Percentiles rank a stretch among this genome's conserved stretches.
These are phyloP conservation scores for Exophiala phaeomuriformis DNA, from an alignment of 2,329 filamentous ascomycete species.

Conservation along the genomic window DNA sequence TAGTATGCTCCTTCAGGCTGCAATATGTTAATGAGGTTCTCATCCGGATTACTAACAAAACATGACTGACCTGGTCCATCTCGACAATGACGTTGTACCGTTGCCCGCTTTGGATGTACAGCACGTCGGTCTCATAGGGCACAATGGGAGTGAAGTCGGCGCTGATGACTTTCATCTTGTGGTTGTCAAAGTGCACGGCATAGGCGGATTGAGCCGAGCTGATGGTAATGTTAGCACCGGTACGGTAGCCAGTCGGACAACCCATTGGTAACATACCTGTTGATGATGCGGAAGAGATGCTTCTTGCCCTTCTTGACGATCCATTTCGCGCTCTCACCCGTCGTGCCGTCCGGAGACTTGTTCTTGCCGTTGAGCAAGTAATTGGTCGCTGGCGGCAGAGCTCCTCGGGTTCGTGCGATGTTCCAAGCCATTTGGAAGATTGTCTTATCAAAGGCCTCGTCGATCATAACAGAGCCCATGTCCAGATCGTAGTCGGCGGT, in stretches of 20 bases:
- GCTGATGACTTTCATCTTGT: constrained; percentile 35
- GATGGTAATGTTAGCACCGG: constrained; percentile 3
- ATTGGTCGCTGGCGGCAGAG: constrained; percentile 18
- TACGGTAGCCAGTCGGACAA: neutral
- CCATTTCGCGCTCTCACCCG: constrained; percentile 19
- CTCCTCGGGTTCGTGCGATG: constrained; percentile 18
- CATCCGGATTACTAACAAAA: neutral
- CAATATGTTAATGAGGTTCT: neutral
- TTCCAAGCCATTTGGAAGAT: constrained; percentile 23
- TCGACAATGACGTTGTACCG: constrained; percentile 30
- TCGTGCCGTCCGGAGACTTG: constrained; percentile 18
- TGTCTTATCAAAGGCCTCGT: constrained; percentile 22
- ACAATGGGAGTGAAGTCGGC: constrained; percentile 34
- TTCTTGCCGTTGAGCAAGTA: constrained; percentile 27
- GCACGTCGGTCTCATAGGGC: constrained; percentile 48
- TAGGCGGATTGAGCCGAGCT: constrained; percentile 21
- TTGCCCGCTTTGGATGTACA: constrained; percentile 54
- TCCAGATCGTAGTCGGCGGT: constrained; percentile 26
- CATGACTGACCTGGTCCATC: constrained; percentile 18
- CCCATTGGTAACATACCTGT: constrained; percentile 12
- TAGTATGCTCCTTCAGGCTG: constrained; percentile 23
- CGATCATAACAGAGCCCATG: constrained; percentile 24
- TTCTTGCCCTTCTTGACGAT: constrained; percentile 25
- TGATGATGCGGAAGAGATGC: constrained; percentile 27
- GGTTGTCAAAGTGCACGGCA: constrained; percentile 39